phyloP scores from a whole-genome alignment of 257 asterid genomes.

The Misopates orontium region DNA sequence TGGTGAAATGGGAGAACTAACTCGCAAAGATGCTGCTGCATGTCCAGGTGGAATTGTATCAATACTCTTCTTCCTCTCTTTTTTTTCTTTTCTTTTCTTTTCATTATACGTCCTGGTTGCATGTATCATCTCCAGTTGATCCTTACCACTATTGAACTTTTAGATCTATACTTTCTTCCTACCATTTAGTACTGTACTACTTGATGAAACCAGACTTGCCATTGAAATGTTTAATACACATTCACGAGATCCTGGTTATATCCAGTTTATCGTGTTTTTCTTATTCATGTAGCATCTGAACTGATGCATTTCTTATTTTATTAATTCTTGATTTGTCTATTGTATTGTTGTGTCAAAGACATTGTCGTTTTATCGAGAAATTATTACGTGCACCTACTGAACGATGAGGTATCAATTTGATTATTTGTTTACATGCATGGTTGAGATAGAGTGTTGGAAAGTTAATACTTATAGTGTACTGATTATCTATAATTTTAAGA shows the following conservation, averaged over 20 bases:
- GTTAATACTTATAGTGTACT: no score
- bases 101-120: constrained; percentile 1
- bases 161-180: background rate
- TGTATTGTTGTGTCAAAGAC: no score
- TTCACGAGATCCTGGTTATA: constrained; percentile 13
- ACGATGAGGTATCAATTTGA: no score
- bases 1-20: constrained; percentile 8
- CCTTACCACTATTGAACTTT: background rate
- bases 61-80: no score
- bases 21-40: constrained; percentile 9
- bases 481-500: no score
- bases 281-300: background rate
- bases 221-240: background rate
- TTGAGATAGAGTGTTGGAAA: no score
- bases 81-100: background rate
- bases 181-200: background rate
- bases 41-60: no score
- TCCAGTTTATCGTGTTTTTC: constrained; percentile 1
- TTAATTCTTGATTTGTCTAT: background rate
- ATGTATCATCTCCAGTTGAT: background rate
- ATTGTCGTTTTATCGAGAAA: no score
- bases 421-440: no score
- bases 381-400: no score
- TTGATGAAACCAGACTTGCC: constrained; percentile 10
- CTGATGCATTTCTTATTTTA: background rate